phyloP scores from a whole-genome alignment of 805 yeast species.

The Komagataella pseudopastoris region DNA sequence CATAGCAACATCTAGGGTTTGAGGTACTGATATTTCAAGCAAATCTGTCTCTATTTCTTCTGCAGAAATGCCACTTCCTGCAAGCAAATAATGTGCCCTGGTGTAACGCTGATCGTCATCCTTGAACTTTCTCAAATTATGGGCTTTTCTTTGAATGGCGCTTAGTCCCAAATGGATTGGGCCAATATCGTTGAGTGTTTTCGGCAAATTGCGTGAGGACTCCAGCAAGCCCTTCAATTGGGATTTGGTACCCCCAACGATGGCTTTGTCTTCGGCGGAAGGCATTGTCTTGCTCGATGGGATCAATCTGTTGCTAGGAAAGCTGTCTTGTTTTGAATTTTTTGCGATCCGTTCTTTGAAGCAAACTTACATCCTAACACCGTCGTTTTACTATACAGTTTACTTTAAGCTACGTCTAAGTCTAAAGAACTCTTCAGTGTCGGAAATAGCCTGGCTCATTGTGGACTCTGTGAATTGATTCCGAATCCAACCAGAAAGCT shows the following conservation, averaged over 20 bases:
- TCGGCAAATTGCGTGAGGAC: conserved; percentile 64
- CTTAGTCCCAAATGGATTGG: conserved; percentile 67
- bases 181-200: conserved; percentile 52
- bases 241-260: not conserved
- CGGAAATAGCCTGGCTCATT: not conserved
- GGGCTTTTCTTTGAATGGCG: conserved; percentile 63
- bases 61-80: conserved; percentile 78
- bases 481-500: conserved; percentile 66
- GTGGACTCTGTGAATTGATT: conserved; percentile 15
- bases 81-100: conserved; percentile 77
- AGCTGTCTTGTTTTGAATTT: not conserved
- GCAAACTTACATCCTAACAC: not conserved
- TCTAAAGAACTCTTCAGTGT: not conserved
- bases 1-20: not conserved
- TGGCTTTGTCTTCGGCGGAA: not conserved
- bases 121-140: conserved; percentile 35
- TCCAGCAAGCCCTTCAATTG: conserved; percentile 60
- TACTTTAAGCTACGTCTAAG: not conserved
- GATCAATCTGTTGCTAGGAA: not conserved
- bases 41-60: conserved; percentile 66
- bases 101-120: conserved; percentile 30
- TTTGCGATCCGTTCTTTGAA: not conserved
- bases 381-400: not conserved
- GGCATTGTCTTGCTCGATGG: not conserved
- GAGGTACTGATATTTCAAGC: conserved; percentile 20